Evolutionary conservation across 148 eudicot genomes (phyloP), one percentile per base, ranked within the genome.

Genomic region (Silene conica): DNA sequence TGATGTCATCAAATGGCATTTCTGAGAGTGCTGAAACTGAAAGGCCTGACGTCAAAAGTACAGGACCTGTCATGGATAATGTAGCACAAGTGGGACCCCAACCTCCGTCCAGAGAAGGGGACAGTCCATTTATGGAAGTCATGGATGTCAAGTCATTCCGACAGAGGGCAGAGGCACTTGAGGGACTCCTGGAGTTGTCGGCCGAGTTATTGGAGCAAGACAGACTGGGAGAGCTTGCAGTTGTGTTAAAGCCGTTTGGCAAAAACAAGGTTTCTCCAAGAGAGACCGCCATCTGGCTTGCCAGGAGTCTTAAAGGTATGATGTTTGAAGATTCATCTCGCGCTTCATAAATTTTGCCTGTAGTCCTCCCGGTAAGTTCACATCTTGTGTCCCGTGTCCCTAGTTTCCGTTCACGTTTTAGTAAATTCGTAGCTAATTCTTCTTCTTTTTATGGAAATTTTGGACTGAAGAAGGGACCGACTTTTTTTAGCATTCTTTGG

Each of bases 141-240:
- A 70, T 96, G 80, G 99, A 96, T 77, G 94, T 96, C n/a, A 92
- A 87, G 57, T 96, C 99, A 16, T 89, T 85, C 56, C 85, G 91
- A 69, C 99, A 96, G 82, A 85, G 99, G 72, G 97, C 99, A 61
- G 99, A 90, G 70, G 99, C 99, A 64, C 89, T 96, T 21, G 99
- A 96, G 82, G 99, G 91, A 56, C 83, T 96, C 28, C 79, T 96
- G 23, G 99, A 96, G 83, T 75, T 96, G 73, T 96, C 97, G 0
- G 99, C 99, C 11, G 99, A 96, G 54, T 81, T 96, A 82, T 85
- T 96, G 74, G 90, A 96, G 85, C 93, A 88, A 54, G 85, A 89
- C 59, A 82, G 97, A 77, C 69, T 96, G 65, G 94, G 91, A 65
- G 99, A 96, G 82, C 91, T 96, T 18, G 79, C 96, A 0, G 92